phyloP scores from a whole-genome alignment of 164 flowering plant species.

The Sextonia rubra region DNA sequence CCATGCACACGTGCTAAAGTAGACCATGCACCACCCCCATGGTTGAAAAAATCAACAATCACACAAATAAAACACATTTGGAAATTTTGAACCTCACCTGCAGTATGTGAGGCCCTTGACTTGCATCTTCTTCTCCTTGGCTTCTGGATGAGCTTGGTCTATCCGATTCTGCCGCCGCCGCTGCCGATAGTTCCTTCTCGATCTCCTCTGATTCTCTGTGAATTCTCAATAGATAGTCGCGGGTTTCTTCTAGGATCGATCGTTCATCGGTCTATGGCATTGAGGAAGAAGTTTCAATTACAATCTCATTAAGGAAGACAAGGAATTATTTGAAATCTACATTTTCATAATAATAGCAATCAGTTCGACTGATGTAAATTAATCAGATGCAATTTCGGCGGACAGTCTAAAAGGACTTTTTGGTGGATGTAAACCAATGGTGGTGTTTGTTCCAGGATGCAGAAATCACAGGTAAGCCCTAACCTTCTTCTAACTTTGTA shows the following conservation, averaged over 20 bases:
- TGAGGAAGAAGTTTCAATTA: no score
- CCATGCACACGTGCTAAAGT: neutral
- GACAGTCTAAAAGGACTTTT: no score
- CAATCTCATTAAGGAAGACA: no score
- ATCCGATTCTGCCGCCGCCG: neutral
- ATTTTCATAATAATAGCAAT: no score
- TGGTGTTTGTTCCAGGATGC: no score
- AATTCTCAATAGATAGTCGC: conserved; percentile 14
- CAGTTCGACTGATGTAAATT: no score
- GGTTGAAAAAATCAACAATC: neutral
- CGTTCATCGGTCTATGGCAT: conserved; percentile 5
- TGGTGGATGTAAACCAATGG: no score
- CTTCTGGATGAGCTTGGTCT: neutral
- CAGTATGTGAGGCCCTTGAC: conserved; percentile 4
- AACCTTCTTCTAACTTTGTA: no score
- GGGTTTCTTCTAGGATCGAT: conserved; percentile 17
- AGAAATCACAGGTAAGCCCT: no score
- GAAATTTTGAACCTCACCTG: neutral
- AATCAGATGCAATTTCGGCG: no score
- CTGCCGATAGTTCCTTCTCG: conserved; percentile 5
- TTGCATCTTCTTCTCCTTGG: neutral
- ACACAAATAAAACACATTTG: neutral
- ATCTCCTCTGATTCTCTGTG: conserved; percentile 14
- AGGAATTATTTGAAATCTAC: no score
- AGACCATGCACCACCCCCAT: no score